Evolutionary conservation across 2,329 filamentous ascomycete genomes (phyloP).

Genomic region (Stemphylium vesicarium): DNA sequence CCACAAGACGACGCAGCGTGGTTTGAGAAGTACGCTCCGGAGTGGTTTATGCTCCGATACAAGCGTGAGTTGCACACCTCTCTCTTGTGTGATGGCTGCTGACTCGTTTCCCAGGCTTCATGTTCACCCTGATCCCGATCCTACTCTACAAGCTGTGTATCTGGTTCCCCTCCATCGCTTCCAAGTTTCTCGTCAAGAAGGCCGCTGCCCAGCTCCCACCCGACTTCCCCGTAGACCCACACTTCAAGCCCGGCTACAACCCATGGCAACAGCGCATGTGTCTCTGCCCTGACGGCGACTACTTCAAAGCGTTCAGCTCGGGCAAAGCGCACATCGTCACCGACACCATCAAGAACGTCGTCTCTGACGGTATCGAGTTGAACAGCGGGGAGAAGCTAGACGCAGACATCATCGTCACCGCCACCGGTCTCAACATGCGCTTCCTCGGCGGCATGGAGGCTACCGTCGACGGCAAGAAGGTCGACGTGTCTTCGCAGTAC

Average conservation of each 20-base stretch:
- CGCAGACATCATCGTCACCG: constrained; percentile 69
- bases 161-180: constrained; percentile 59
- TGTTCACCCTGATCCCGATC: constrained; percentile 58
- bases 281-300: constrained; percentile 67
- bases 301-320: constrained; percentile 59
- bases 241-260: constrained; percentile 57
- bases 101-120: constrained; percentile 42
- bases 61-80: constrained; percentile 46
- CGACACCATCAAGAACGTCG: constrained; percentile 60
- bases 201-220: constrained; percentile 61
- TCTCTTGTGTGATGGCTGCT: not conserved
- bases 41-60: constrained; percentile 55
- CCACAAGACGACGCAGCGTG: constrained; percentile 50
- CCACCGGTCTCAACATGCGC: constrained; percentile 65
- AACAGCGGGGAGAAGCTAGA: constrained; percentile 55
- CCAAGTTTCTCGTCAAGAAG: constrained; percentile 54
- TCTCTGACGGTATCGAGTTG: constrained; percentile 57
- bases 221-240: constrained; percentile 49
- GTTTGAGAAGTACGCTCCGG: constrained; percentile 53
- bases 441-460: constrained; percentile 62
- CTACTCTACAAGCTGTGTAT: constrained; percentile 60
- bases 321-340: constrained; percentile 63
- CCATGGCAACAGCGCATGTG: constrained; percentile 77
- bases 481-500: constrained; percentile 59
- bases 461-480: constrained; percentile 57